phyloP scores from a whole-genome alignment of 2,329 filamentous ascomycete genomes.

The Leptographium radiaticola region DNA sequence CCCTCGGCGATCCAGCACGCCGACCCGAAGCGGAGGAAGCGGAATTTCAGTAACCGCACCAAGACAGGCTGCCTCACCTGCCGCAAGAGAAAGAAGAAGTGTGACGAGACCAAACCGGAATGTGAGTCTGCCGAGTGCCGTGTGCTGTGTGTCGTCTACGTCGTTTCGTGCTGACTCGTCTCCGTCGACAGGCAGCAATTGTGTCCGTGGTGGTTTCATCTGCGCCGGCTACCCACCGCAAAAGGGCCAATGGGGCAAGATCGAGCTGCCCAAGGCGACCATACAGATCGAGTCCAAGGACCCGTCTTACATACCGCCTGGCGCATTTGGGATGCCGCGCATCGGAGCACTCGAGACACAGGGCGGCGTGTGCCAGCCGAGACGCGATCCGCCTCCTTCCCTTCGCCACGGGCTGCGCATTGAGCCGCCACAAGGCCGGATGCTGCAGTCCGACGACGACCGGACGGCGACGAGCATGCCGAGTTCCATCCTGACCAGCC shows the following conservation, averaged over 20 bases:
- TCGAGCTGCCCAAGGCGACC: conserved; percentile 51
- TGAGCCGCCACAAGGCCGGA: conserved; percentile 47
- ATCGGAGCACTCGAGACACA: conserved; percentile 11
- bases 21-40: conserved; percentile 57
- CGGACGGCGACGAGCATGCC: conserved; percentile 46
- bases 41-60: conserved; percentile 86
- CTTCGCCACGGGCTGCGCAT: conserved; percentile 50
- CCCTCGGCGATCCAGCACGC: conserved; percentile 33
- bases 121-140: conserved; percentile 44
- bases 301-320: conserved; percentile 45
- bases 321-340: conserved; percentile 43
- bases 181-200: conserved; percentile 59
- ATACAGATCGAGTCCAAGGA: conserved; percentile 80
- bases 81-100: conserved; percentile 90
- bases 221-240: conserved; percentile 85
- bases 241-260: conserved; percentile 66
- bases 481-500: conserved; percentile 43
- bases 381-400: conserved; percentile 47
- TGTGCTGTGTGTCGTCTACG: too few species aligned
- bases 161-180: not conserved
- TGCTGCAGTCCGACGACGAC: conserved; percentile 43
- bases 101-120: conserved; percentile 83
- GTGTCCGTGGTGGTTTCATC: conserved; percentile 74
- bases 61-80: conserved; percentile 95
- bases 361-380: conserved; percentile 19